phyloP scores from a whole-genome alignment of 2,329 filamentous ascomycete species.

The Fusarium concolor region DNA sequence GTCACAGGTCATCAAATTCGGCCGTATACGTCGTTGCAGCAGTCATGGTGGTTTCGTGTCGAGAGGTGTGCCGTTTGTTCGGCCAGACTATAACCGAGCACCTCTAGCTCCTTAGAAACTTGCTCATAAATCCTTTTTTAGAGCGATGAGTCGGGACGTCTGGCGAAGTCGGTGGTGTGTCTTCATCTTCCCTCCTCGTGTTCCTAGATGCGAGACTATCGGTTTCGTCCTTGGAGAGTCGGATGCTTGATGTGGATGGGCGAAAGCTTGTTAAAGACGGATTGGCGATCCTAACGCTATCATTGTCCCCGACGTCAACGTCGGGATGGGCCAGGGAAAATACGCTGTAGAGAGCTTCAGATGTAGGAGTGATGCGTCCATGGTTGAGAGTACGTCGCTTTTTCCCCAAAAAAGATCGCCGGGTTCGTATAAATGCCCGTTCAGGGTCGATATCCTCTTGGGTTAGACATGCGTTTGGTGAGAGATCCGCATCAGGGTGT shows the following conservation, averaged over 20 bases:
- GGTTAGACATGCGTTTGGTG: constrained; percentile 66
- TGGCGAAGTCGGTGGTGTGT: constrained; percentile 53
- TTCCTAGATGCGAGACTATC: constrained; percentile 52
- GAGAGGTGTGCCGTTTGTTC: constrained; percentile 14
- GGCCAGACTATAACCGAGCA: constrained; percentile 12
- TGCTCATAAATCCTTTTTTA: constrained; percentile 45
- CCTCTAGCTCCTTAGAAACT: constrained; percentile 41
- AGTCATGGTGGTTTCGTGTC: constrained; percentile 24
- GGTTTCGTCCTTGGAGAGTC: constrained; percentile 53
- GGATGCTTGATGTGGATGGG: constrained; percentile 50
- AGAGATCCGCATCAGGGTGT: constrained; percentile 71
- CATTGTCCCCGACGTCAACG: constrained; percentile 36
- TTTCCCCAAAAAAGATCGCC: constrained; percentile 60
- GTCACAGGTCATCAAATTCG: constrained; percentile 34
- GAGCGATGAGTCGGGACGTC: constrained; percentile 47
- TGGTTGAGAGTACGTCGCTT: constrained; percentile 59
- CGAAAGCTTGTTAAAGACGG: constrained; percentile 47
- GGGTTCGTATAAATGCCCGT: constrained; percentile 57
- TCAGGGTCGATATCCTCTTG: constrained; percentile 63
- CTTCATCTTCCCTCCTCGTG: constrained; percentile 47
- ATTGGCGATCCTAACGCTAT: constrained; percentile 40
- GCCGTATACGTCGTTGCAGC: constrained; percentile 37
- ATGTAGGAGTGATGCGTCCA: constrained; percentile 56
- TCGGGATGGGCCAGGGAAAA: constrained; percentile 50
- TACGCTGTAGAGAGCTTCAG: constrained; percentile 49